Conservation (phyloP, 345 rosid genomes). For the Eucalyptus cloeziana region DNA sequence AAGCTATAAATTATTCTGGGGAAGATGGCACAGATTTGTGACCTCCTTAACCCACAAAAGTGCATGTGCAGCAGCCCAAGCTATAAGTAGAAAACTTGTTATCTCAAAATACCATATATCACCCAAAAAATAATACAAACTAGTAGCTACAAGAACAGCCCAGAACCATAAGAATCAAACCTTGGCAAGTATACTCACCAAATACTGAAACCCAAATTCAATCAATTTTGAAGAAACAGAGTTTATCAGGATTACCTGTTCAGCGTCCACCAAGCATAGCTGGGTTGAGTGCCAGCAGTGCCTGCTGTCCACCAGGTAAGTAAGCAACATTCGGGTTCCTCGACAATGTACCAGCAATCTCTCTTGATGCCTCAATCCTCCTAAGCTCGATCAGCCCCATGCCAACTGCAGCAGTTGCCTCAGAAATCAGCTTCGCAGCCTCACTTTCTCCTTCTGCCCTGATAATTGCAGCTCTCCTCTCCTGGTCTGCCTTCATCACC, state of each 20-base stretch:
- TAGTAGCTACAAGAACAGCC: neutral
- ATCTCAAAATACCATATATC: neutral
- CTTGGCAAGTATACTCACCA: neutral
- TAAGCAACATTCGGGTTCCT: slow-evolving; percentile 82
- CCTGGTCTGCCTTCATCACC: slow-evolving; percentile 97
- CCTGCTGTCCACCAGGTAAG: slow-evolving; percentile 83
- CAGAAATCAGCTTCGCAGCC: slow-evolving; percentile 82
- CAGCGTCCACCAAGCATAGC: slow-evolving; percentile 19
- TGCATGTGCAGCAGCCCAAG: neutral
- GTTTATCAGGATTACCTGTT: slow-evolving; percentile 6
- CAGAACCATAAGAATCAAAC: neutral
- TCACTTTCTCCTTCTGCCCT: slow-evolving; percentile 99
- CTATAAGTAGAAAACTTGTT: neutral
- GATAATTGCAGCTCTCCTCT: slow-evolving; percentile 92
- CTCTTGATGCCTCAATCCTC: slow-evolving; percentile 95
- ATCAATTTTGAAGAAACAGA: neutral
- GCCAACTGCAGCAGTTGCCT: slow-evolving; percentile 75
- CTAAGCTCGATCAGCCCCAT: slow-evolving; percentile 91
- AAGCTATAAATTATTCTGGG: neutral
- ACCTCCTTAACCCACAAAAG: neutral
- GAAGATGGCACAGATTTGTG: neutral
- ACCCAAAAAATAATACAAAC: neutral
- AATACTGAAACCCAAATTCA: neutral
- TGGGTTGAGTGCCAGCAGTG: slow-evolving; percentile 67
- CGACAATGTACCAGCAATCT: slow-evolving; percentile 78